phyloP scores from a whole-genome alignment of 371 early-diverging fungal species.

The Syncephalis plumigaleata region DNA sequence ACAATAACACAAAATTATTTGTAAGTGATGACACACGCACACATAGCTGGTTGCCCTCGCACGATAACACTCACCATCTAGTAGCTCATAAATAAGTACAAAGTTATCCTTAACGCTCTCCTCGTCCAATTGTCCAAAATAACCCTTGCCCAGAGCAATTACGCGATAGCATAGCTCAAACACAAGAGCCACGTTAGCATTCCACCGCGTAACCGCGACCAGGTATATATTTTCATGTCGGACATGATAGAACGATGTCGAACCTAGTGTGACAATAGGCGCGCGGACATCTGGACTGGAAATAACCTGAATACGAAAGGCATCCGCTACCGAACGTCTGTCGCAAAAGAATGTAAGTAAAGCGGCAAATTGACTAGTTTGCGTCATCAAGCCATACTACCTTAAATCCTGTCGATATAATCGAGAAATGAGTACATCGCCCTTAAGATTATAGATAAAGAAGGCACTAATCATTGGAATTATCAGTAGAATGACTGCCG shows the following conservation, averaged over 20 bases:
- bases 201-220: constrained; percentile 70
- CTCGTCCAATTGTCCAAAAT: constrained; percentile 81
- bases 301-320: constrained; percentile 93
- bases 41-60: background rate
- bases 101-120: constrained; percentile 82
- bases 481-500: background rate
- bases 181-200: constrained; percentile 65
- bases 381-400: too few relatives aligned
- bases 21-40: background rate
- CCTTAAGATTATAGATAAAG: constrained; percentile 91
- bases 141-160: constrained; percentile 50
- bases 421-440: constrained; percentile 94
- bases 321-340: constrained; percentile 85
- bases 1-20: background rate
- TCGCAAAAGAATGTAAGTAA: background rate
- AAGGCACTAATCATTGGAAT: constrained; percentile 81
- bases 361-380: background rate
- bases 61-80: constrained; percentile 48
- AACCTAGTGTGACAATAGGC: constrained; percentile 80
- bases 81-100: constrained; percentile 73
- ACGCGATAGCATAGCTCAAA: constrained; percentile 76
- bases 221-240: constrained; percentile 79
- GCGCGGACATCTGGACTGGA: constrained; percentile 78
- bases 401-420: constrained; percentile 86
- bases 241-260: constrained; percentile 74